These are phyloP conservation scores for Candida anutae DNA, from an alignment of 1,139 yeast species.

Conservation along the genomic window DNA sequence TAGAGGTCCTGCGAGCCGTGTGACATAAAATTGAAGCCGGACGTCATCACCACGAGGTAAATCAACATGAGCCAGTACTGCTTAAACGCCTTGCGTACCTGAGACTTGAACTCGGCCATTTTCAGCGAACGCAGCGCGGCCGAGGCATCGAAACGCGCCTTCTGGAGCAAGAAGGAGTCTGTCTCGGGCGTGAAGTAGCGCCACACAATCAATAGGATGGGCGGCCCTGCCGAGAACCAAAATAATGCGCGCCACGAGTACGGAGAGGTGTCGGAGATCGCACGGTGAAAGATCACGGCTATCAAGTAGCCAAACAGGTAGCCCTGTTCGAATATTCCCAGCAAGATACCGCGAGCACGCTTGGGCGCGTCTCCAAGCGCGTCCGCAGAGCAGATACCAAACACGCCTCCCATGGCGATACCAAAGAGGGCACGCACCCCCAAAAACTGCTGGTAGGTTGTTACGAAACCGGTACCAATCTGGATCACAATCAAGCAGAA, in stretches of 20 bases:
- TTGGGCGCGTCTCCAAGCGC: constrained; percentile 32
- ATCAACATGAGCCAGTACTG: constrained; percentile 33
- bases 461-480: constrained; percentile 34
- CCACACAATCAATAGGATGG: constrained; percentile 30
- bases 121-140: constrained; percentile 7
- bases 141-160: constrained; percentile 12
- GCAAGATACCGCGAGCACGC: constrained; percentile 31
- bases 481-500: constrained; percentile 25
- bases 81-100: constrained; percentile 21
- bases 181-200: constrained; percentile 32
- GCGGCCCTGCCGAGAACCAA: constrained; percentile 39
- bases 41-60: constrained; percentile 30
- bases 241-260: constrained; percentile 36
- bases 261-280: constrained; percentile 24
- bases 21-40: constrained; percentile 50
- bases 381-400: constrained; percentile 31
- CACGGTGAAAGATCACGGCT: constrained; percentile 36
- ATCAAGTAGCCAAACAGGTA: constrained; percentile 38
- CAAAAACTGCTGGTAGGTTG: constrained; percentile 29
- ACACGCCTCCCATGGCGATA: constrained; percentile 37
- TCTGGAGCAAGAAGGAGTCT: constrained; percentile 23
- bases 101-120: constrained; percentile 9
- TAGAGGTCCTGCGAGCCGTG: constrained; percentile 72
- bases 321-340: constrained; percentile 37
- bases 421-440: constrained; percentile 37